Evolutionary conservation across 176 grass and related monocot genomes (phyloP).

Genomic region (Triticum turgidum): DNA sequence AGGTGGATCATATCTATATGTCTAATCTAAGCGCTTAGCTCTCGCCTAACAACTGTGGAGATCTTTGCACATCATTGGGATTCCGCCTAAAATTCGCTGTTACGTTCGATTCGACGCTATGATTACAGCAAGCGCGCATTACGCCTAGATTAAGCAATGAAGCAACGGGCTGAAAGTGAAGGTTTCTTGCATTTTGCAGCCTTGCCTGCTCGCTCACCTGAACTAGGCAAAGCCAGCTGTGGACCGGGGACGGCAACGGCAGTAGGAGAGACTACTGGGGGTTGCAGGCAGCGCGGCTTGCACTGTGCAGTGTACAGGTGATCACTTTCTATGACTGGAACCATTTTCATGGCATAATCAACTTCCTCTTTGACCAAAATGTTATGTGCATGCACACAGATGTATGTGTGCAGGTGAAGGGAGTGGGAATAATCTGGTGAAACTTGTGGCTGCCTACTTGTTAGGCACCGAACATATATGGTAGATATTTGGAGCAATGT

Average conservation of each 20-base stretch:
- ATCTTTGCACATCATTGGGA: slow-evolving; percentile 44
- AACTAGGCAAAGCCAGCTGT: slow-evolving; percentile 37
- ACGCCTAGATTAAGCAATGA: slow-evolving; percentile 37
- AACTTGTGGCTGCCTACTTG: slow-evolving; percentile 30
- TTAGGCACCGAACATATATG: slow-evolving; percentile 41
- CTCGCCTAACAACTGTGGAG: slow-evolving; percentile 43
- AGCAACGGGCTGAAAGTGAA: slow-evolving; percentile 9
- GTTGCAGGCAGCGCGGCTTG: slow-evolving; percentile 23
- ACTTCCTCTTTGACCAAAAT: slow-evolving; percentile 6
- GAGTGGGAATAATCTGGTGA: slow-evolving; percentile 23
- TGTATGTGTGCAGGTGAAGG: slow-evolving; percentile 1
- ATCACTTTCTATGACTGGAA: slow-evolving; percentile 24
- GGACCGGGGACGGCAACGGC: not conserved
- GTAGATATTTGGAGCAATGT: slow-evolving; percentile 17
- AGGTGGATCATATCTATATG: slow-evolving; percentile 31
- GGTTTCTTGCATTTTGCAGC: slow-evolving; percentile 24
- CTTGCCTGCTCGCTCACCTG: not conserved
- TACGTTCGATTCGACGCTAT: slow-evolving; percentile 7
- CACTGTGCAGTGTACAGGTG: not conserved
- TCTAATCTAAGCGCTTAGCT: slow-evolving; percentile 27
- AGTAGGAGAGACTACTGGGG: not conserved
- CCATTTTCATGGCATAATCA: slow-evolving; percentile 23
- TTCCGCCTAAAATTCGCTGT: slow-evolving; percentile 51
- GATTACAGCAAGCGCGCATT: slow-evolving; percentile 49
- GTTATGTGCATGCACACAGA: not conserved